Conservation (phyloP, 2,329 filamentous ascomycete genomes). For the Epicoccum nigrum region DNA sequence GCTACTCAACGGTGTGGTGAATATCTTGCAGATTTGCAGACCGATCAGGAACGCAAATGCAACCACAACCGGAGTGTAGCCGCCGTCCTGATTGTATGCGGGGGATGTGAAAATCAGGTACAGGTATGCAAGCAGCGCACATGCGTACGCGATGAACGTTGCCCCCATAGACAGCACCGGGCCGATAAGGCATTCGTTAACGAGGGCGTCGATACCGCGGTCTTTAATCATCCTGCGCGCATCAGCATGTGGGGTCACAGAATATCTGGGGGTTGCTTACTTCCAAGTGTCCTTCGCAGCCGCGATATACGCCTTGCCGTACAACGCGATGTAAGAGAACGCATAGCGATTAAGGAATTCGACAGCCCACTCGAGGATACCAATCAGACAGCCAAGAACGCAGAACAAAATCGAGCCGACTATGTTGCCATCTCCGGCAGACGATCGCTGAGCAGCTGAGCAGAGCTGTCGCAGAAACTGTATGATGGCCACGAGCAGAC, state of each 20-base stretch:
- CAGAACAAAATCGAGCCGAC: slow-evolving; percentile 72
- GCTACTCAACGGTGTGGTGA: slow-evolving; percentile 84
- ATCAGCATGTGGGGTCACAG: slow-evolving; percentile 18
- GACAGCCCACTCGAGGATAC: slow-evolving; percentile 81
- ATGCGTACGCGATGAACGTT: slow-evolving; percentile 82
- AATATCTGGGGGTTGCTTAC: slow-evolving; percentile 46
- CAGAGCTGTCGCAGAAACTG: slow-evolving; percentile 83
- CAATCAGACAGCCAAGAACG: slow-evolving; percentile 76
- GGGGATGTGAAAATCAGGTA: slow-evolving; percentile 85
- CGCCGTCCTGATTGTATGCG: slow-evolving; percentile 71
- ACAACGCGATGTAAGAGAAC: slow-evolving; percentile 90
- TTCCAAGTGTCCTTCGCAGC: slow-evolving; percentile 89
- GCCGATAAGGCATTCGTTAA: slow-evolving; percentile 81
- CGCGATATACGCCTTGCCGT: slow-evolving; percentile 84
- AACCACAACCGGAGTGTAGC: slow-evolving; percentile 77
- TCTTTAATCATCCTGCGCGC: slow-evolving; percentile 77
- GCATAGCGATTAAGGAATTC: slow-evolving; percentile 91
- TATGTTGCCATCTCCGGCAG: slow-evolving; percentile 71
- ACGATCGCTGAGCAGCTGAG: slow-evolving; percentile 73
- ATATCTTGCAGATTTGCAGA: slow-evolving; percentile 85
- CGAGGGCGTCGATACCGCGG: slow-evolving; percentile 85
- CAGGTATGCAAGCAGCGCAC: slow-evolving; percentile 81
- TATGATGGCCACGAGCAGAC: slow-evolving; percentile 83
- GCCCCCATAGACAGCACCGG: slow-evolving; percentile 73
- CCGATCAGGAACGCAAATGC: slow-evolving; percentile 90